These are phyloP conservation scores for Rhizodiscina lignyota DNA, from an alignment of 495 filamentous ascomycete genomes.

Conservation along the genomic window DNA sequence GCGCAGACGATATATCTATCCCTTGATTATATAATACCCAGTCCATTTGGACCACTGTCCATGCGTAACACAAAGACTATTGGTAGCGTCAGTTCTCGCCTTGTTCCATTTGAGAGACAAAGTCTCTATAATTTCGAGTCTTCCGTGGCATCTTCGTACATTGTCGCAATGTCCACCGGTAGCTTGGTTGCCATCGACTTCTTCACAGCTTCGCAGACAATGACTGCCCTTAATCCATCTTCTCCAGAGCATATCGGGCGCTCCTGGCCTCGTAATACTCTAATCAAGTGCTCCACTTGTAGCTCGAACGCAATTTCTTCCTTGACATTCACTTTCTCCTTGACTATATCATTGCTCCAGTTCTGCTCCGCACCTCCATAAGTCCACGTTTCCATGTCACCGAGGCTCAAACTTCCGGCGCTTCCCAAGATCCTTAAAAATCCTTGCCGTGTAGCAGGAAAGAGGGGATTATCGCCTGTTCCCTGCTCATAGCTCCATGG, in stretches of 20 bases:
- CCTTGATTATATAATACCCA: no score
- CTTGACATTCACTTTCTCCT: constrained; percentile 22
- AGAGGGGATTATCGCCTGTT: constrained; percentile 40
- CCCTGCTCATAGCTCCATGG: constrained; percentile 39
- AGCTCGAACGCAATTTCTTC: constrained; percentile 29
- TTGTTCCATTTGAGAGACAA: no score
- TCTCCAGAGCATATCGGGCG: constrained; percentile 17
- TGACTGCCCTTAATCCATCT: constrained; percentile 13
- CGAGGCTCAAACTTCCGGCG: constrained; percentile 34
- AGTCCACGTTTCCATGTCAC: constrained; percentile 37
- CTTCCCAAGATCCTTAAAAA: constrained; percentile 43
- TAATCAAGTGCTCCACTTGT: constrained; percentile 39
- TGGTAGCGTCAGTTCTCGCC: no score
- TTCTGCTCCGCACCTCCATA: constrained; percentile 20
- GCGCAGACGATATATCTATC: no score
- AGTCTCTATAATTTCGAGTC: no score
- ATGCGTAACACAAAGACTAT: no score
- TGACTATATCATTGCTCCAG: constrained; percentile 18
- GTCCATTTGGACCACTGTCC: no score
- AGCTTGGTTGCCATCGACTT: constrained; percentile 5
- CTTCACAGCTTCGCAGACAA: constrained; percentile 18
- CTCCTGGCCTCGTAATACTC: constrained; percentile 28
- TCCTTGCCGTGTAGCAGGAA: constrained; percentile 26
- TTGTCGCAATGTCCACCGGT: constrained; percentile 24
- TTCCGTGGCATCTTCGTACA: no score